Evolutionary conservation across 1,284 basidiomycete species (phyloP), one percentile per base, ranked within the genome.

Genomic region (Leccinum pachyderme): DNA sequence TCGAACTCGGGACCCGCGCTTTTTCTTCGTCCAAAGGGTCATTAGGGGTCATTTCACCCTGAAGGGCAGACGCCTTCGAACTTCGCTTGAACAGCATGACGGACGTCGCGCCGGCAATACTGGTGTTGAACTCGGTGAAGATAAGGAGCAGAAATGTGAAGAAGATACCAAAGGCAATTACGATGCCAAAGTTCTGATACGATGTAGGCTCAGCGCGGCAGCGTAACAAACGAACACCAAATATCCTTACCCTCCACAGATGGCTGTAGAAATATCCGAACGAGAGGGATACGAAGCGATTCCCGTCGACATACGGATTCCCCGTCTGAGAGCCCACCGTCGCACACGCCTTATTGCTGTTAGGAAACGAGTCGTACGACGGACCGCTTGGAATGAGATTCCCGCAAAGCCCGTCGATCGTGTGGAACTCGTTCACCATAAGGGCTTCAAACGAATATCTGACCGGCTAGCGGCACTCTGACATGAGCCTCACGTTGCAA

Each of bases 221-320:
- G 7, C 2, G 24, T 7, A 11, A 41, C 7, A 7, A 41, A 22
- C 7, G 11, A 13, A 41, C 9, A 13, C n/a, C n/a, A n/a, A n/a
- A 22, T 13, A 7, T 4, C 11, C 39, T 41, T 41, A 86, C 84
- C 69, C 78, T 77, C 91, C 91, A 93, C 7, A 87, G 67, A 64
- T 93, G 74, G 25, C 67, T 69, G 56, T 80, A 80, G 18, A 73
- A 65, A 70, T 91, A 95, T 0, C 73, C 75, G 68, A 80, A 95
- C 0, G 84, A 81, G 1, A 83, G 67, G 15, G 59, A 61, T 35
- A 92, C 70, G 47, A 74, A 75, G 18, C 13, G 7, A 15, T 66
- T 47, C 24, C 61, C 60, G 1, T 45, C n/a, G 25, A 64, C 62
- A 1, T 47, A 60, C 0, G 60, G 62, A 31, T 63, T 55, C 7